Evolutionary conservation across 805 yeast species (phyloP), one percentile per base, ranked within the genome.

Genomic region (Metschnikowia orientalis): DNA sequence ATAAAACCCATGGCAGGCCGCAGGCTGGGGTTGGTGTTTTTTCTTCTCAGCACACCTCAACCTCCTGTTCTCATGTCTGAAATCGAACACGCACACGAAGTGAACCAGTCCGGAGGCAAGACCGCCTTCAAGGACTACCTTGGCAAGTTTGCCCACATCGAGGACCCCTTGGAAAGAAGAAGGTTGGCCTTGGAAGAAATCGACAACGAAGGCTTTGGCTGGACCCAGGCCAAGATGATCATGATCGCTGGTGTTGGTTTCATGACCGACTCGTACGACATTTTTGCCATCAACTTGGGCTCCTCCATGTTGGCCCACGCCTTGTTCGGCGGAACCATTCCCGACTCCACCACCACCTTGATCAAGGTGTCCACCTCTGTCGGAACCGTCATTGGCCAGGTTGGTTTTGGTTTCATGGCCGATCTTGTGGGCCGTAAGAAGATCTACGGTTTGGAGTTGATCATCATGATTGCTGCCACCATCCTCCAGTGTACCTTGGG

Each of bases 321-420:
- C 35, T 84, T 61, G 70, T 87, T 89, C 88, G 44, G 39, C 8
- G 77, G 78, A 44, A 36, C 48, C 6, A 73, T 79, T 39, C 95
- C 95, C 22, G 48, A 71, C 37, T 79, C 94, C 30, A 82, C 94
- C 33, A 58, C 66, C 37, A 86, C 95, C 37, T 66, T 86, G 46
- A 61, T 87, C 45, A 87, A 87, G 66, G 89, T 83, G 33, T 84
- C 95, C 32, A 87, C 95, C 15, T 86, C 95, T 30, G 95, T 86
- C 35, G 95, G 95, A 66, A 87, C 95, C 26, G 95, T 87, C 45
- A 74, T 88, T 54, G 96, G 95, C 53, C 95, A 88, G 67, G 55
- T 87, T 31, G 77, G 82, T 39, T 88, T 87, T 51, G 96, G 96
- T 65, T 67, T 73, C 53, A 49, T 81, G 44, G 95, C 90, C 41